A percentile compares a stretch with the other conserved stretches of the same genome.
Evolutionary conservation across 2,329 filamentous ascomycete species (phyloP).

Genomic region (Sporothrix brasiliensis): DNA sequence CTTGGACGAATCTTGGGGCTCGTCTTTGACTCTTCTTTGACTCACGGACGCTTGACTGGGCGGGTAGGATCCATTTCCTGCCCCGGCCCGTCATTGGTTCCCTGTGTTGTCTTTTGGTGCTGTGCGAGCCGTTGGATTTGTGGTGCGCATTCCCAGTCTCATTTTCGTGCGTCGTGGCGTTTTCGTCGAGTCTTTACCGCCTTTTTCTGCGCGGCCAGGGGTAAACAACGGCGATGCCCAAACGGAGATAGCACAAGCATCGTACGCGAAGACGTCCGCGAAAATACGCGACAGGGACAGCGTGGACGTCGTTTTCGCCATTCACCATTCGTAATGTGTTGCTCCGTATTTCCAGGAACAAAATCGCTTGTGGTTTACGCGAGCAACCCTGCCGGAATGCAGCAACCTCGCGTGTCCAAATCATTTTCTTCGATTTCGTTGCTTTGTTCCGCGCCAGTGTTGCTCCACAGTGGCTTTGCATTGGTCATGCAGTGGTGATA

Average conservation of each 20-base stretch:
- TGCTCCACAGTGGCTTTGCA: neutral
- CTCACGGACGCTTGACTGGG: neutral
- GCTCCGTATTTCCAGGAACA: neutral
- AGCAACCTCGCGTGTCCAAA: neutral
- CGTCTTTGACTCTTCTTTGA: constrained; percentile 2
- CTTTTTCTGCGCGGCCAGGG: neutral
- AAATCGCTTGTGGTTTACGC: too few relatives aligned
- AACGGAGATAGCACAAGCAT: neutral
- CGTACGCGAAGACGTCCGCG: too few relatives aligned
- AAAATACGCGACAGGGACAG: constrained; percentile 15
- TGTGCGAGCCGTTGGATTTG: too few relatives aligned
- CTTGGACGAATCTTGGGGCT: neutral
- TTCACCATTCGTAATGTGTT: neutral
- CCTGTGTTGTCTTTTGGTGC: neutral
- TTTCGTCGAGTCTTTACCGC: neutral
- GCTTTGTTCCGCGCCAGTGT: neutral
- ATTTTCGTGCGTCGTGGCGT: too few relatives aligned
- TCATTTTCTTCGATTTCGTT: neutral
- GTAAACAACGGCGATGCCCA: neutral
- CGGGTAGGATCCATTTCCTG: neutral
- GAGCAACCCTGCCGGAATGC: neutral
- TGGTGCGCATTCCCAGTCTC: neutral
- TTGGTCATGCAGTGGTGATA: neutral
- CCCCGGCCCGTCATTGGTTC: too few relatives aligned
- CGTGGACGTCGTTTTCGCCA: neutral